Percentiles rank a stretch among this genome's conserved stretches.
phyloP scores from a whole-genome alignment of 768 basidiomycete species.

The Trametes coccinea region DNA sequence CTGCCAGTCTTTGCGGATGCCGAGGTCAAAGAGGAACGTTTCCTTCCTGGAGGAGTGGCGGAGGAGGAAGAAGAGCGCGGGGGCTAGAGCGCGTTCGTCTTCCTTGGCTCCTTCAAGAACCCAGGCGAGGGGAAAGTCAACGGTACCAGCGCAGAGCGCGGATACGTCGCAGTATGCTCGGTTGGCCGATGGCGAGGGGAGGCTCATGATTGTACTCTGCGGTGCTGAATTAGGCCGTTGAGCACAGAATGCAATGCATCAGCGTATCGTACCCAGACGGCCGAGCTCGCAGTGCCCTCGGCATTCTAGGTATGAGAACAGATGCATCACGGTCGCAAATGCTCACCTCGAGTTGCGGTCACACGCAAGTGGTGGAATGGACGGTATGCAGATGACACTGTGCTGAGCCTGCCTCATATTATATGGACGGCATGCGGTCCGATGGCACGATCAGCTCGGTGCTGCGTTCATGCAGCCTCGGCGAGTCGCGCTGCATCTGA shows the following conservation, averaged over 20 bases:
- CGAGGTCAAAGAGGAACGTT: slow-evolving; percentile 53
- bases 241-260: not conserved
- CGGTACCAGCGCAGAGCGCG: slow-evolving; percentile 51
- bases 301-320: too few species aligned
- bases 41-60: slow-evolving; percentile 41
- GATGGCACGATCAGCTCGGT: not conserved
- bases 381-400: too few species aligned
- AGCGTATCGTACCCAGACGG: too few species aligned
- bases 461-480: not conserved
- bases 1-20: slow-evolving; percentile 45
- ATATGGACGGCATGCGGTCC: too few species aligned
- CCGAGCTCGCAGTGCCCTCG: too few species aligned
- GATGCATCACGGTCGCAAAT: too few species aligned
- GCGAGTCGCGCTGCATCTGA: not conserved
- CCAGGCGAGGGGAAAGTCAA: slow-evolving; percentile 40
- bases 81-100: slow-evolving; percentile 23
- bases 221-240: too few species aligned
- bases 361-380: too few species aligned
- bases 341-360: too few species aligned
- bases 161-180: slow-evolving; percentile 58
- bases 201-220: slow-evolving; percentile 11
- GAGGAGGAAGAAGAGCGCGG: slow-evolving; percentile 54
- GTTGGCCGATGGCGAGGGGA: slow-evolving; percentile 41
- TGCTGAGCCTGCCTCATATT: too few species aligned
- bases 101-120: slow-evolving; percentile 34